Base-by-base conservation (phyloP, 108 stramenopile species). In the Parmales sp. region DNA sequence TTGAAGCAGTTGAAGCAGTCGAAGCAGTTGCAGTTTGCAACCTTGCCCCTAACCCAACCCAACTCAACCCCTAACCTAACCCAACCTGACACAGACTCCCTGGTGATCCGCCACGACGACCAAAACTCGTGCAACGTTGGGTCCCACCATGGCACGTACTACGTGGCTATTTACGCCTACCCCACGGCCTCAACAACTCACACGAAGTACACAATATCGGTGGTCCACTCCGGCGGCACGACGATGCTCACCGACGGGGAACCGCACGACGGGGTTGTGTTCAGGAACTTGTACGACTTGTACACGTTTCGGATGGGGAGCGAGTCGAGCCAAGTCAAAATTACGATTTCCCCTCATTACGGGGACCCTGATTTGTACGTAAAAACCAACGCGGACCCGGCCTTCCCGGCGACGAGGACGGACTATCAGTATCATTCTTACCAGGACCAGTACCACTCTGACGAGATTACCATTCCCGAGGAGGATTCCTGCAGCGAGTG, bases 331-430 rank as follows among this genome's bases (percentile, higher is more conserved):
- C 16, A 34, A 4, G 13, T 60, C 16, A 13, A 11, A 3, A 29
- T 60, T 20, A 28, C 36, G 3, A 20, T 60, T 4, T 13, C 26
- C n/a, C 54, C 54, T 3, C 18, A 18, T 4, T 60, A 34, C 54
- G 54, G 54, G 3, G 54, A 60, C 54, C 54, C 54, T 3, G 54
- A 60, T 31, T 28, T 60, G 13, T 60, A 60, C 54, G 36, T 60
- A 2, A 60, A 60, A 34, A 20, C 18, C 20, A 13, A 34, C 31
- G 54, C 36, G 29, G 31, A 28, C 31, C 31, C 29, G 5, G 54
- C 31, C 25, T 28, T 34, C 7, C 31, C 36, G 16, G 54, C 54
- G 2, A 34, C 54, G 11, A 60, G 36, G 54, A 28, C 54, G 9
- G 36, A 60, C 26, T 20, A 34, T 34, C 31, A 60, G 6, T 60